These are phyloP conservation scores for Neoscytalidium dimidiatum DNA, from an alignment of 2,329 filamentous ascomycete genomes.

Conservation along the genomic window DNA sequence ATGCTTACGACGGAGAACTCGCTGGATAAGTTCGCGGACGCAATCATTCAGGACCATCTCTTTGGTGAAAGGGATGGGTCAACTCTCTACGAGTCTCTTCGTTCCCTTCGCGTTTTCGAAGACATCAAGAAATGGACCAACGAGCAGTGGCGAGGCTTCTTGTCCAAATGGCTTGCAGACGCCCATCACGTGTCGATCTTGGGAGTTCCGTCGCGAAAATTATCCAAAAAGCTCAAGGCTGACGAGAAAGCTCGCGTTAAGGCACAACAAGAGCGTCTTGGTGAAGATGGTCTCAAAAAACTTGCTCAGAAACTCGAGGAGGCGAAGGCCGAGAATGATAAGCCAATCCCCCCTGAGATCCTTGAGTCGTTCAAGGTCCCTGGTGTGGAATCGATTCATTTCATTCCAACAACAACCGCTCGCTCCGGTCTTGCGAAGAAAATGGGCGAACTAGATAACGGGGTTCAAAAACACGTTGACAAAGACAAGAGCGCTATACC, in stretches of 20 bases:
- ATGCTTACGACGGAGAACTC: conserved; percentile 83
- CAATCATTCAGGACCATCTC: conserved; percentile 88
- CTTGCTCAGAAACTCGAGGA: conserved; percentile 75
- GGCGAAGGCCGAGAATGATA: conserved; percentile 86
- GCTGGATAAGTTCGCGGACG: conserved; percentile 77
- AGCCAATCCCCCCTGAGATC: conserved; percentile 79
- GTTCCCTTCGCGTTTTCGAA: conserved; percentile 58
- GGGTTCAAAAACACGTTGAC: conserved; percentile 76
- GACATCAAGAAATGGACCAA: conserved; percentile 78
- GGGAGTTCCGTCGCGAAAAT: conserved; percentile 77
- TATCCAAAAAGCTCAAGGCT: conserved; percentile 78
- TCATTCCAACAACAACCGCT: conserved; percentile 85
- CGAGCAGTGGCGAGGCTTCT: conserved; percentile 76
- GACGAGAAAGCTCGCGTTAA: conserved; percentile 79
- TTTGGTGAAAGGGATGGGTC: conserved; percentile 84
- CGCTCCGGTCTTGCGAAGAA: conserved; percentile 75
- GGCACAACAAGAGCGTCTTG: conserved; percentile 75
- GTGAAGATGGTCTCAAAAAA: conserved; percentile 75
- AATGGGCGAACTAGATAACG: conserved; percentile 67
- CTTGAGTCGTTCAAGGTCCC: conserved; percentile 82
- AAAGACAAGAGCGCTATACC: conserved; percentile 64
- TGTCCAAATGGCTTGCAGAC: conserved; percentile 82
- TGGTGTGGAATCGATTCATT: conserved; percentile 86
- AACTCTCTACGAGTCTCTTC: conserved; percentile 43
- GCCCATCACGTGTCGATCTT: conserved; percentile 86